phyloP scores from a whole-genome alignment of 352 stramenopile species.

The Pythium utonaiense region DNA sequence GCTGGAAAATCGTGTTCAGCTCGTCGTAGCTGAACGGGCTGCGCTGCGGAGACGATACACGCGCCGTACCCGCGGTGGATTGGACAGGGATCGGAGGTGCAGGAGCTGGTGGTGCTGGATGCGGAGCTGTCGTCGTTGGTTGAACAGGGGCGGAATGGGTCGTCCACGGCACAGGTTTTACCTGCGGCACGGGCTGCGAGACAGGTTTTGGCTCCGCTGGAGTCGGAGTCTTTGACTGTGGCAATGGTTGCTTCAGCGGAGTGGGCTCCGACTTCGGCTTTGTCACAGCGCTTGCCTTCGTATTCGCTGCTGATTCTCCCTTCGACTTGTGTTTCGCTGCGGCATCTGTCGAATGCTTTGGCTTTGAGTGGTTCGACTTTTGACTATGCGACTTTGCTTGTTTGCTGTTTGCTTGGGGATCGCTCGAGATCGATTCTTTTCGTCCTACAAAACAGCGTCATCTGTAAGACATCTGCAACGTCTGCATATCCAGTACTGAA shows the following conservation, averaged over 20 bases:
- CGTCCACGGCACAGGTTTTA: background rate
- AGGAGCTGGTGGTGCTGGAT: background rate
- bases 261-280: background rate
- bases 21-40: constrained; percentile 35
- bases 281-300: background rate
- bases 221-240: background rate
- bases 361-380: constrained; percentile 5
- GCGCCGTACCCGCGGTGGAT: background rate
- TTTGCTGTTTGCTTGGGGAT: background rate
- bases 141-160: background rate
- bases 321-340: background rate
- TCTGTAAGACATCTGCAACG: no score
- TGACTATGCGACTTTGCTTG: background rate
- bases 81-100: background rate
- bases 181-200: background rate
- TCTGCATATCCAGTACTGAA: no score
- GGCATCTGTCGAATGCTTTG: background rate
- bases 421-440: constrained; percentile 15
- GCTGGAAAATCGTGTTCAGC: constrained; percentile 54
- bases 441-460: constrained; percentile 9
- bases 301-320: background rate
- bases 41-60: background rate
- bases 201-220: background rate
- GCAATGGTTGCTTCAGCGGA: background rate
- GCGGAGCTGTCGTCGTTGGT: background rate